Percentiles rank a stretch among this genome's conserved stretches.
phyloP scores from a whole-genome alignment of 495 filamentous ascomycete species.

The Aspergillus saccharolyticus region DNA sequence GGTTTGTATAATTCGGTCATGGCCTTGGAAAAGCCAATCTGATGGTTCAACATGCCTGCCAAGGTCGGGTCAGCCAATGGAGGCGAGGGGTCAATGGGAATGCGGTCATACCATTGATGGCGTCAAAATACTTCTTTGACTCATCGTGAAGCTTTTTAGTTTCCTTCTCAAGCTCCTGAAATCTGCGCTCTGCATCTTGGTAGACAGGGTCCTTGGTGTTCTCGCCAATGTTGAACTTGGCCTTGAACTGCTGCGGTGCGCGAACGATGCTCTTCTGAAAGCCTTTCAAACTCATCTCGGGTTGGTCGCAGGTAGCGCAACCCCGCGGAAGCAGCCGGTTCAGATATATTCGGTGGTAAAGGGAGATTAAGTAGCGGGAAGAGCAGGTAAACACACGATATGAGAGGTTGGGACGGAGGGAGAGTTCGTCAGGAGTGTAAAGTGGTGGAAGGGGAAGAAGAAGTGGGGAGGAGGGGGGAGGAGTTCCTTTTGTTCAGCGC shows the following conservation, averaged over 20 bases:
- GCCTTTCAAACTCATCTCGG: constrained; percentile 90
- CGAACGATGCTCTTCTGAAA: constrained; percentile 84
- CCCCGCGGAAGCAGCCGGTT: constrained; percentile 10
- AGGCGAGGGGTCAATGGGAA: not conserved
- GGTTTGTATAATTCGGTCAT: constrained; percentile 97
- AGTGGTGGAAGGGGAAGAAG: constrained; percentile 5
- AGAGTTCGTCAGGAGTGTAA: not conserved
- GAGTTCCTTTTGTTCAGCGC: constrained; percentile 8
- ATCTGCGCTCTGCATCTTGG: constrained; percentile 87
- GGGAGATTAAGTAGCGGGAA: not conserved
- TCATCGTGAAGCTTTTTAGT: constrained; percentile 96
- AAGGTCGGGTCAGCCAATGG: constrained; percentile 4
- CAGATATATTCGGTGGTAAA: not conserved
- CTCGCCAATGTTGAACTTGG: constrained; percentile 89
- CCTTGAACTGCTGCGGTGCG: constrained; percentile 85
- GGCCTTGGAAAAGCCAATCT: constrained; percentile 97
- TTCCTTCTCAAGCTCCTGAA: constrained; percentile 89
- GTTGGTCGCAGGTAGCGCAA: constrained; percentile 3
- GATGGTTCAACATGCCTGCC: constrained; percentile 86
- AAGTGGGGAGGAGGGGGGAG: constrained; percentile 8
- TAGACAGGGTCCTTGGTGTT: constrained; percentile 92
- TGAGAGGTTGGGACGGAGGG: not conserved
- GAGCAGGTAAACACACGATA: not conserved
- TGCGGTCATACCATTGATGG: constrained; percentile 70
- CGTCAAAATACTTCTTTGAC: constrained; percentile 88